A percentile compares a stretch with the other conserved stretches of the same genome.
Conservation (phyloP, 306 rosid genomes). For the Cicer judaicum region DNA sequence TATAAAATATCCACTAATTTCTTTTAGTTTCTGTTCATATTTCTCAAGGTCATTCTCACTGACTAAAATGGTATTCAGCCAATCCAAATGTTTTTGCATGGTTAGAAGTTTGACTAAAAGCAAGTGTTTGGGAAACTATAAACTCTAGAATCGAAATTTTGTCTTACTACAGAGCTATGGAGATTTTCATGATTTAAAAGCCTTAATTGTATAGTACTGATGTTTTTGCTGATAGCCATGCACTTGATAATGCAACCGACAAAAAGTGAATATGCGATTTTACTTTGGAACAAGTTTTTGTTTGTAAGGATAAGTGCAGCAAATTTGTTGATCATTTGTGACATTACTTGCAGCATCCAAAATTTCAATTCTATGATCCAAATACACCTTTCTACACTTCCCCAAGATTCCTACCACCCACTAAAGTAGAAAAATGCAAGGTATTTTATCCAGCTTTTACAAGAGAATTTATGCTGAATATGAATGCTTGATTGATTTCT, state of each 20-base stretch:
- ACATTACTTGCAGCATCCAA: conserved; percentile 68
- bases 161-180: conserved; percentile 24
- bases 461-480: conserved; percentile 7
- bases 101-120: conserved; percentile 37
- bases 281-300: conserved; percentile 5
- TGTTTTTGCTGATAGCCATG: conserved; percentile 26
- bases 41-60: background rate
- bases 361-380: conserved; percentile 88
- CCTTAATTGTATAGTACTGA: conserved; percentile 1
- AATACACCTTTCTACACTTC: conserved; percentile 97
- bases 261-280: conserved; percentile 2
- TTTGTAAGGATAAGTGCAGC: conserved; percentile 10
- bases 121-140: background rate
- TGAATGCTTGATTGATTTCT: conserved; percentile 18
- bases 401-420: conserved; percentile 96
- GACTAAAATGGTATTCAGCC: background rate
- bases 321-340: conserved; percentile 38
- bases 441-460: conserved; percentile 54
- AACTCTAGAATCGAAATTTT: conserved; percentile 18
- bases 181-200: conserved; percentile 14
- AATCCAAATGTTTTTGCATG: conserved; percentile 16
- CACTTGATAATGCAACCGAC: conserved; percentile 4
- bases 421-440: conserved; percentile 96
- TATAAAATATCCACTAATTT: background rate
- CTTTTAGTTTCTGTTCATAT: conserved; percentile 22